Base-by-base conservation (phyloP, 495 filamentous ascomycete genomes). In the Sphaerosporella brunnea region DNA sequence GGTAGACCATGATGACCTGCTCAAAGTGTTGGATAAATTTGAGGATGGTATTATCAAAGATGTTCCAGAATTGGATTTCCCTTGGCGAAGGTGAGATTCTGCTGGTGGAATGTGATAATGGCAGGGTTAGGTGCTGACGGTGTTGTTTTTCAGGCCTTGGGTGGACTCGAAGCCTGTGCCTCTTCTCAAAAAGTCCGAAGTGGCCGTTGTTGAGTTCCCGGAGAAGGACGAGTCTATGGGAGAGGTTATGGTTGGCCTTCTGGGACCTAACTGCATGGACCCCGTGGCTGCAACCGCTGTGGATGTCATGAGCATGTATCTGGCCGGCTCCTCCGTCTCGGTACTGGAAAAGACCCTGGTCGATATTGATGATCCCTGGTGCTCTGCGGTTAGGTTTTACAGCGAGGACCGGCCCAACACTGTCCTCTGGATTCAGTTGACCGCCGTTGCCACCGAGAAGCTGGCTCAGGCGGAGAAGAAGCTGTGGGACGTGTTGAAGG, bases 201-300 rank as follows among this genome's bases (percentile, higher is more conserved):
- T 86, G 38, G 71, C 86, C 56, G 82, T 68, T 4, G 78, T 95
- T 26, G 78, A 92, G 49, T 99, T 99, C 54, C 92, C 90, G 0
- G 92, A 99, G 63, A 87, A 93, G 58, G 90, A 99, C 53, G 90
- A 99, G 53, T 84, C 82, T 1, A 79, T 72, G 45, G 90, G 90
- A 30, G 86, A 96, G 58, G 73, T 96, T 36, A 59, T 79, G 42
- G 72, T 95, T 35, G 79, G 70, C 4, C 90, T 90, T 62, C 73
- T 96, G 46, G 90, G 90, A 28, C 92, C 90, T 0, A 69, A 76
- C 49, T 82, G 78, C 62, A 77, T 68, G 50, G 77, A 93, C 56
- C 53, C 65, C 68, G 51, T 71, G 37, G 53, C 63, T 63, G 72
- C 69, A 13, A 74, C 75, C 0, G 92, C 86, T 15, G 53, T 95